These are phyloP conservation scores for Apiospora sp. DNA, from an alignment of 2,329 filamentous ascomycete species.

Conservation along the genomic window DNA sequence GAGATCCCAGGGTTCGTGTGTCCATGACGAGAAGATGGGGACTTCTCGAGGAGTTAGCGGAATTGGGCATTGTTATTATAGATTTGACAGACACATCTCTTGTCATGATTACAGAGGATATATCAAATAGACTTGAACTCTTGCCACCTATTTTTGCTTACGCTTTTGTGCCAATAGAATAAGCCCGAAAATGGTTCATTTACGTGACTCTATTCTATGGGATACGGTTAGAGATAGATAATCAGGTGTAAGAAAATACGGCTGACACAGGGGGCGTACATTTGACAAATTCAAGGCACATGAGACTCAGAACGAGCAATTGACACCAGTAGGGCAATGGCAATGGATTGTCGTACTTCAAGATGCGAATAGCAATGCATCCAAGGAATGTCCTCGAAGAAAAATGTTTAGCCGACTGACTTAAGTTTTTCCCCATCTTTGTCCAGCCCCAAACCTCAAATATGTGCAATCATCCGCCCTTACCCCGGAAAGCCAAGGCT, in stretches of 20 bases:
- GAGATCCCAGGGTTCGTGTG: neutral
- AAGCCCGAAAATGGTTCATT: too few relatives aligned
- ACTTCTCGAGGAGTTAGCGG: conserved; percentile 20
- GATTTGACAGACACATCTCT: conserved; percentile 11
- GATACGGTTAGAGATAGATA: too few relatives aligned
- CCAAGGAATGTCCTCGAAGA: too few relatives aligned
- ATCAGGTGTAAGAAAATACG: too few relatives aligned
- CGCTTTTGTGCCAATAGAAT: too few relatives aligned
- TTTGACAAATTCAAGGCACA: too few relatives aligned
- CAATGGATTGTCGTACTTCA: too few relatives aligned
- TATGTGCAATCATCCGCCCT: neutral
- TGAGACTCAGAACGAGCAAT: too few relatives aligned
- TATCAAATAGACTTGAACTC: neutral
- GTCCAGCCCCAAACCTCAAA: neutral
- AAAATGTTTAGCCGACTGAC: neutral
- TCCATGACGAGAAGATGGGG: conserved; percentile 11
- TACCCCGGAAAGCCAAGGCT: neutral
- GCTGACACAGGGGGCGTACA: too few relatives aligned
- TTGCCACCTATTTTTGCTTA: neutral
- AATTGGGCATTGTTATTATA: conserved; percentile 17
- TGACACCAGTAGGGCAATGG: too few relatives aligned
- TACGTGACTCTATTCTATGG: too few relatives aligned
- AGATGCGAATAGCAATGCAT: too few relatives aligned
- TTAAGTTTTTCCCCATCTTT: neutral
- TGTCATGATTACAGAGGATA: conserved; percentile 14